Conservation (phyloP, 345 rosid species). For the Euphorbia lathyris region DNA sequence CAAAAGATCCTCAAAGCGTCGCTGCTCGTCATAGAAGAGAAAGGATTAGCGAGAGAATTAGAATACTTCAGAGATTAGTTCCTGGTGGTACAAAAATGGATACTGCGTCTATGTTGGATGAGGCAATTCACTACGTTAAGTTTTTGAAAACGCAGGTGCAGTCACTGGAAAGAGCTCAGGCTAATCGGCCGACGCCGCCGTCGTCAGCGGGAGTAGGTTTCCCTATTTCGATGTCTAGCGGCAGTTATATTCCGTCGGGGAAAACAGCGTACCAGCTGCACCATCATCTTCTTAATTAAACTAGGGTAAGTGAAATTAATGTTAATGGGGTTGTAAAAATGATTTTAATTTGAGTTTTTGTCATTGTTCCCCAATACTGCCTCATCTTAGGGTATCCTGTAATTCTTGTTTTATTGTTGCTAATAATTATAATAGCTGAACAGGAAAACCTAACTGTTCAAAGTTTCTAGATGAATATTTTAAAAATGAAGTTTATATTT, state of each 20-base stretch:
- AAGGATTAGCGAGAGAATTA: conserved; percentile 62
- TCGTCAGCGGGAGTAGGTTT: conserved; percentile 26
- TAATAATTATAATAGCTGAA: conserved; percentile 12
- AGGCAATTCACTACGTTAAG: conserved; percentile 70
- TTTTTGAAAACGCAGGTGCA: conserved; percentile 67
- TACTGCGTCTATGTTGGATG: conserved; percentile 74
- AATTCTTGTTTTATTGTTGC: conserved; percentile 13
- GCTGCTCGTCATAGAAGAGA: conserved; percentile 69
- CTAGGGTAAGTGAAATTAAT: not conserved
- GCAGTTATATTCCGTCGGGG: conserved; percentile 26
- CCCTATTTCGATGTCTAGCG: conserved; percentile 37
- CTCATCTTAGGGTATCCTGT: conserved; percentile 3
- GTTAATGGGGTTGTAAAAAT: conserved; percentile 13
- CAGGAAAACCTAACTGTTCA: conserved; percentile 12
- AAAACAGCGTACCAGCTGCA: conserved; percentile 18
- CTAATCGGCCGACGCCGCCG: conserved; percentile 17
- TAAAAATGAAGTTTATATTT: not conserved
- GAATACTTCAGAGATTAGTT: conserved; percentile 65
- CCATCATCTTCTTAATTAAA: not conserved
- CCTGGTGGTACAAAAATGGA: conserved; percentile 84
- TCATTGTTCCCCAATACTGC: not conserved
- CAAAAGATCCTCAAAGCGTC: conserved; percentile 70
- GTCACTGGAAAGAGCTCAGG: conserved; percentile 44
- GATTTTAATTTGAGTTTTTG: conserved; percentile 1
- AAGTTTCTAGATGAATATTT: conserved; percentile 8